These are phyloP conservation scores for Colletotrichum sp. DNA, from an alignment of 2,329 filamentous ascomycete genomes.

Conservation along the genomic window DNA sequence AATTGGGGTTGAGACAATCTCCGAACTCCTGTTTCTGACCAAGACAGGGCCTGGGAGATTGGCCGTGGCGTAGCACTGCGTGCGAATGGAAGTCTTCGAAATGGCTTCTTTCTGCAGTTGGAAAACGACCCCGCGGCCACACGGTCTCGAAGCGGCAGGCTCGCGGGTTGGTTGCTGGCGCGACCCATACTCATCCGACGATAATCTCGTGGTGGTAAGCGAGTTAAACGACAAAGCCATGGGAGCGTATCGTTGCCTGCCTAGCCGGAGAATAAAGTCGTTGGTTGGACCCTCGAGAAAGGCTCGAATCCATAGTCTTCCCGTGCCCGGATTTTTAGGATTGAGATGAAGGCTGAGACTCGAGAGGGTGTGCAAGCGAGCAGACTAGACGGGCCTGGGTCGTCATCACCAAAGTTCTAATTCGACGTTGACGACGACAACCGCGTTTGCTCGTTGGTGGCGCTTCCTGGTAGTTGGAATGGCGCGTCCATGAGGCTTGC, in stretches of 20 bases:
- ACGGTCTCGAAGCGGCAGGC: background rate
- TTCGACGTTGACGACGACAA: background rate
- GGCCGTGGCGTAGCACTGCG: background rate
- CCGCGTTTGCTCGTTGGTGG: background rate
- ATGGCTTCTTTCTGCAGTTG: constrained; percentile 4
- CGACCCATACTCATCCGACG: background rate
- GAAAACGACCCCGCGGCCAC: background rate
- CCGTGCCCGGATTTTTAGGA: background rate
- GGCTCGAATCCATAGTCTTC: background rate
- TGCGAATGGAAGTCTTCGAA: constrained; percentile 15
- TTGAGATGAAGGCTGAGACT: background rate
- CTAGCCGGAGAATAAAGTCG: background rate
- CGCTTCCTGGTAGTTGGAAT: background rate
- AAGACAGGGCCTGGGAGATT: background rate
- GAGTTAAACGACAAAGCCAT: background rate
- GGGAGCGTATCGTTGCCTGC: background rate
- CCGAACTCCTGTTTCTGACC: background rate
- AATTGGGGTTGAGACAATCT: background rate
- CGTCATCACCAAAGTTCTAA: background rate
- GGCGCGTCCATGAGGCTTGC: background rate
- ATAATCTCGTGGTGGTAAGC: constrained; percentile 1
- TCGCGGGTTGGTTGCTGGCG: background rate
- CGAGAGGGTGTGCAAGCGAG: background rate
- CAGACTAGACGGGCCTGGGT: background rate
- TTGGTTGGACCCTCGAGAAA: background rate